Evolutionary conservation across 1,284 basidiomycete genomes (phyloP), one percentile per base, ranked within the genome.

Genomic region (Pterulicium gracile): DNA sequence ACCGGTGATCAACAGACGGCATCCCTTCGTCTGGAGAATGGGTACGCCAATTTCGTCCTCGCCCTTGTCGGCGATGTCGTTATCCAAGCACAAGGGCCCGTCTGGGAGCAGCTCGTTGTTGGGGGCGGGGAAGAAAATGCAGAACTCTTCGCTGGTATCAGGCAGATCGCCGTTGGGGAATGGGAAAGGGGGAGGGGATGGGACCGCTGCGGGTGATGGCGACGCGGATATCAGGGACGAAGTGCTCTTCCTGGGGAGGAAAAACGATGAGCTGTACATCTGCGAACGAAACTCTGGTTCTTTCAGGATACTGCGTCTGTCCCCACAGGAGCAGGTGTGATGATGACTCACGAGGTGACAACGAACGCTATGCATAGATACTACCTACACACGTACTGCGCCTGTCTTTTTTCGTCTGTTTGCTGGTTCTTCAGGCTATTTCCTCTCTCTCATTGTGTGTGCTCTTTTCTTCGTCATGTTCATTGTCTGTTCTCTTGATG

Each of bases 1-100:
- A 13, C 77, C 73, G 18, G 75, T 69, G 47, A 69, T 77, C 54
- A 86, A 79, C 56, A 69, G 86, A 45, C 72, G 86, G 7, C 70
- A 68, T 12, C 77, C 85, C 2, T 89, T 79, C 55, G 73, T 87
- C 1, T 89, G 86, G 86, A 80, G 72, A 59, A 84, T 86, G 47
- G 86, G 86, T 18, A 78, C 77, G 4, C 79, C 82, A 1, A 65
- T 85, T 14, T 61, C 69, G 18, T 61, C 73, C 1, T 66, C 69
- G 4, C 55, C 68, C 1, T 56, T 75, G 14, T 62, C 66, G 10
- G 27, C 27, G 27, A 32, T 32, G 27, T 32, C 27, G 27, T 32
- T 32, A 32, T 60, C 68, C 24, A 72, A 64, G 52, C 52, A 58
- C 23, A 70, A 66, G 52, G 57, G 60, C 36, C n/a, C n/a, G n/a